Evolutionary conservation across 2,329 filamentous ascomycete genomes (phyloP).

Genomic region (Eutypa lata): DNA sequence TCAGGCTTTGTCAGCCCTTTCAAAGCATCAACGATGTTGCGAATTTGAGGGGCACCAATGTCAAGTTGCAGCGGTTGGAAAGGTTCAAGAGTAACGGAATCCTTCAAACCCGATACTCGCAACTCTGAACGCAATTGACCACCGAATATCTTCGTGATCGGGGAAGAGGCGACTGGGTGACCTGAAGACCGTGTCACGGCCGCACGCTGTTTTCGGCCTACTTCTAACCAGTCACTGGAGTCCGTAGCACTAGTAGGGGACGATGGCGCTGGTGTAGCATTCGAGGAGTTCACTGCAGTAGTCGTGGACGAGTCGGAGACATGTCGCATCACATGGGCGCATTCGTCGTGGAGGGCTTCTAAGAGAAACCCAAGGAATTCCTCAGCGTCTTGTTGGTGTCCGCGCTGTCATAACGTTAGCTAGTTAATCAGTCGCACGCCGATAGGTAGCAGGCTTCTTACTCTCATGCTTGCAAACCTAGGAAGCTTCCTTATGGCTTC

Average conservation of each 20-base stretch:
- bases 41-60: slow-evolving; percentile 81
- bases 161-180: slow-evolving; percentile 67
- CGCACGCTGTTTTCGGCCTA: slow-evolving; percentile 86
- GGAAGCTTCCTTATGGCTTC: slow-evolving; percentile 84
- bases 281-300: slow-evolving; percentile 29
- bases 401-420: slow-evolving; percentile 62
- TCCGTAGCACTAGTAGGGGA: slow-evolving; percentile 41
- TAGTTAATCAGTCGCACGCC: slow-evolving; percentile 8
- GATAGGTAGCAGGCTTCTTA: slow-evolving; percentile 40
- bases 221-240: slow-evolving; percentile 82
- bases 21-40: slow-evolving; percentile 88
- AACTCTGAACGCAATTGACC: slow-evolving; percentile 88
- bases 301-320: slow-evolving; percentile 29
- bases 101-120: slow-evolving; percentile 79
- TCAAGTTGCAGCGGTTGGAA: slow-evolving; percentile 94
- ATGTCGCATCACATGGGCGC: slow-evolving; percentile 68
- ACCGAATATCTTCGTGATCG: slow-evolving; percentile 91
- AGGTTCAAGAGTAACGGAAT: slow-evolving; percentile 87
- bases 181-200: slow-evolving; percentile 85
- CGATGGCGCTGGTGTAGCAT: slow-evolving; percentile 34
- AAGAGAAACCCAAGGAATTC: slow-evolving; percentile 93
- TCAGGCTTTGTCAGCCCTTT: slow-evolving; percentile 82
- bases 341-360: slow-evolving; percentile 91
- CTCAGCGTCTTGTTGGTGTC: slow-evolving; percentile 96
- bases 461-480: slow-evolving; percentile 88